Conservation (phyloP, 2,329 filamentous ascomycete species). For the Fusarium sp. region DNA sequence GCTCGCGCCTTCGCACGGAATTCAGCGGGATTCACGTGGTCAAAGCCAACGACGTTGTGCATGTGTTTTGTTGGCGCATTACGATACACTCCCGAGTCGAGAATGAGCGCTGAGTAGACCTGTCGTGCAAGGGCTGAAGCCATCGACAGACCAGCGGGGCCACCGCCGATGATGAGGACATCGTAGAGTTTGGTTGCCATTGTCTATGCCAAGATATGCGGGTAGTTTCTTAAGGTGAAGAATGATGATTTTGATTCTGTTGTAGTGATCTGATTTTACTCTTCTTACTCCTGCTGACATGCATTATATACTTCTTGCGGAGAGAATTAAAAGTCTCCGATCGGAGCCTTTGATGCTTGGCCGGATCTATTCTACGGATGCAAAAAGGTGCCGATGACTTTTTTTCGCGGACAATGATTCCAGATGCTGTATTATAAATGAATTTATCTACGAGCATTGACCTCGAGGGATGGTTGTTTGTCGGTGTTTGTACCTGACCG, state of each 20-base stretch:
- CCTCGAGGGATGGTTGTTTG: fast-evolving
- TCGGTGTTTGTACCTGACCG: too few relatives aligned
- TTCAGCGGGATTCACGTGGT: conserved; percentile 55
- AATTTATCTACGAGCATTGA: fast-evolving
- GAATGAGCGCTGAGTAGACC: conserved; percentile 62
- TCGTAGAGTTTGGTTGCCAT: conserved; percentile 58
- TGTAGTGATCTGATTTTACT: not conserved
- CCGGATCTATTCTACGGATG: not conserved
- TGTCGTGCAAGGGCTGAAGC: conserved; percentile 66
- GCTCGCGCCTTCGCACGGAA: conserved; percentile 55
- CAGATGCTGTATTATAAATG: not conserved
- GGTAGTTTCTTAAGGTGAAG: not conserved
- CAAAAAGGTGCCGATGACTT: conserved; percentile 5
- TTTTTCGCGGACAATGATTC: not conserved
- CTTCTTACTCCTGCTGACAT: not conserved
- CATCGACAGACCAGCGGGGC: conserved; percentile 66
- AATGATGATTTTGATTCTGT: too few relatives aligned
- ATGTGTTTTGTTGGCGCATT: conserved; percentile 64
- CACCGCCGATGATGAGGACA: conserved; percentile 68
- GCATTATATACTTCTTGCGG: conserved; percentile 31
- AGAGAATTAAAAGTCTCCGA: conserved; percentile 39
- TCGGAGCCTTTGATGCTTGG: conserved; percentile 45
- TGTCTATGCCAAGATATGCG: fast-evolving
- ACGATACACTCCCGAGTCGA: conserved; percentile 67
- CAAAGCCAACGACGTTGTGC: conserved; percentile 62